Base-by-base conservation (phyloP, 192 early-diverging fungal genomes). In the Rhizoclosmatium sp. region DNA sequence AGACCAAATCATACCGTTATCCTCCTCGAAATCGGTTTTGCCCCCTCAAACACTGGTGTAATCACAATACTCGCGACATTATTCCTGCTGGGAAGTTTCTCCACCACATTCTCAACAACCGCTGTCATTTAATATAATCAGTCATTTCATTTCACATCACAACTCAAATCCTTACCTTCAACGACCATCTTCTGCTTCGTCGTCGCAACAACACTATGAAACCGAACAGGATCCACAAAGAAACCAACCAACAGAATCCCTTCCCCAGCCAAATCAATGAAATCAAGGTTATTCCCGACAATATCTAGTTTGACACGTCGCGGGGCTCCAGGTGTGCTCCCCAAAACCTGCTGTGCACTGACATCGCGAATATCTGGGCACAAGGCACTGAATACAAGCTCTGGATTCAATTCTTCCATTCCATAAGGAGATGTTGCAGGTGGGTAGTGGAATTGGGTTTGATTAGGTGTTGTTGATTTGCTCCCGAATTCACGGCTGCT, bases 111-210 rank as follows among this genome's bases (percentile, higher is more conserved):
- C 9, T 80, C 79, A 9, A 80, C 56, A 45, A 66, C 41, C 3
- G 62, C 79, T 80, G 47, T 56, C 3, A 68, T 42, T n/a, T n/a
- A 4, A 72, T 59, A 23, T n/a, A 12, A 47, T 51, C 47, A 70
- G 69, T 3, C 14, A 66, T 23, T 23, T 31, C 31, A 31, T 39
- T 19, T 16, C 19, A 59, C 58, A 16, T n/a, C 16, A n/a, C 58
- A 59, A 21, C 58, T 16, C 21, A 59, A 59, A 59, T 31, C 31
- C 31, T 4, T 21, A 80, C 78, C 78, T 76, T 80, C 79, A 23
- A 80, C 79, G 31, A 80, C 72, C 79, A 80, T 80, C 56, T 80
- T 80, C 19, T 80, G 59, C 51, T 75, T 80, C 3, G 79, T 75
- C 42, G 64, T 80, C 1, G 79, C 79, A 41, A 80, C 66, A 46